A percentile compares a stretch with the other conserved stretches of the same genome.
Evolutionary conservation across 2,329 filamentous ascomycete genomes (phyloP).

Genomic region (Paecilomyces sp.): DNA sequence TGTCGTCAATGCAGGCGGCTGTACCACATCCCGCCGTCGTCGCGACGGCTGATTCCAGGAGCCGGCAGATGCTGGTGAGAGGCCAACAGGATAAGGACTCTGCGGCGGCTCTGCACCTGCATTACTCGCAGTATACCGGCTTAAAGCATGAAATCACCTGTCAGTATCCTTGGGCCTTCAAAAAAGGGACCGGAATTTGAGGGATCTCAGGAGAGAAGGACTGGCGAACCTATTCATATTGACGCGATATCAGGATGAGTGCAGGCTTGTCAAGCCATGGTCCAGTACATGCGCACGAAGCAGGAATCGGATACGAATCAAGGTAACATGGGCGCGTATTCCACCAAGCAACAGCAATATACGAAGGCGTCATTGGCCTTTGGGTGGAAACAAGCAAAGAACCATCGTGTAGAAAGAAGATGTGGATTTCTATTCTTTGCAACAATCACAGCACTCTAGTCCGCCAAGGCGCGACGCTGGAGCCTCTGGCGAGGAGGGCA

Average conservation of each 20-base stretch:
- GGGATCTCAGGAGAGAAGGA: constrained; percentile 4
- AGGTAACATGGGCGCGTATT: constrained; percentile 5
- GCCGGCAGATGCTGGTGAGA: constrained; percentile 21
- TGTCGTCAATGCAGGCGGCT: constrained; percentile 37
- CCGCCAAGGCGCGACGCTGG: background rate
- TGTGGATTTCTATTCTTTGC: constrained; percentile 23
- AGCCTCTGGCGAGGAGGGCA: background rate
- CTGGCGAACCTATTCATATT: constrained; percentile 32
- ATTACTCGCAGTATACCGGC: constrained; percentile 25
- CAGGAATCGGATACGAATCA: background rate
- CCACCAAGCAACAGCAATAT: constrained; percentile 10
- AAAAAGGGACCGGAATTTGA: background rate
- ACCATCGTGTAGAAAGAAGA: constrained; percentile 3
- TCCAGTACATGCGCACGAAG: constrained; percentile 1
- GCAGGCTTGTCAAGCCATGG: constrained; percentile 21
- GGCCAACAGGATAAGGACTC: constrained; percentile 21
- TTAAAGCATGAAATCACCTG: constrained; percentile 10
- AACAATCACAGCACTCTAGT: constrained; percentile 7
- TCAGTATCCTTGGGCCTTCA: constrained; percentile 14
- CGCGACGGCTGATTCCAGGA: constrained; percentile 28
- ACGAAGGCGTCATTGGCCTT: constrained; percentile 4
- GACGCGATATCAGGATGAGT: constrained; percentile 18
- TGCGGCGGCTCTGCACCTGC: constrained; percentile 24
- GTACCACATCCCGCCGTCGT: constrained; percentile 34
- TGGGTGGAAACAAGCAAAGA: constrained; percentile 5